Evolutionary conservation across 2,329 filamentous ascomycete genomes (phyloP), one percentile per base, ranked within the genome.

Genomic region (Diplocarpon rosae): DNA sequence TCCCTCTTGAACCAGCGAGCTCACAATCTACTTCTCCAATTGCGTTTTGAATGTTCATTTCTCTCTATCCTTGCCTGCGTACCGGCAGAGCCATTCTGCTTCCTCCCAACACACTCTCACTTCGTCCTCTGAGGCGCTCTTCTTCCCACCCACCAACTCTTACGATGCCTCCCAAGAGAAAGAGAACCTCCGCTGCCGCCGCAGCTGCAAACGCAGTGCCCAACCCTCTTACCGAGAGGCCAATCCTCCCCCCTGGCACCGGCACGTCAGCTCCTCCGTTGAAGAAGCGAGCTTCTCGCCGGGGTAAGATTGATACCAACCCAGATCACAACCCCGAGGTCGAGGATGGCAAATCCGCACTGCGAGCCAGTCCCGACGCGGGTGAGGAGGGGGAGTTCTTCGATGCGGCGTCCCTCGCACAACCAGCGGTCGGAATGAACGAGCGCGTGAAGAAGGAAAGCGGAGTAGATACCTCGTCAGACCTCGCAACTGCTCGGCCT

Each of bases 301-400:
- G 53, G 8, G 39, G 42, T 13, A 56, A 52, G 27, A 24, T 58
- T 20, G 56, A 56, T 15, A 59, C 57, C 1, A 60, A 61, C 32
- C 58, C 58, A 30, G 56, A 61, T 36, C 49, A 56, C 16, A 59
- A 61, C 48, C 35, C 48, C 13, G 58, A 58, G 38, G 53, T 61
- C 8, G 17, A 59, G 29, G 58, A 61, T 51, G 57, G 56, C 12
- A 57, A 56, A 24, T 43, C 43, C n/a, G 57, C 58, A n/a, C 41
- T 59, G 30, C 46, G 58, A 41, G 58, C 56, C 42, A 59, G 57
- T 41, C 57, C 57, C 12, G 57, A 59, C 43, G 56, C 57, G 13
- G 56, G 58, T 31, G 57, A 57, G 43, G 43, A 50, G 13, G 56
- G 52, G n/a, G 58, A 59, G 37, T 39, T 52, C 12, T 43, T 59